Conservation (phyloP, 23 red algal species). For the Chondrus crispus region DNA sequence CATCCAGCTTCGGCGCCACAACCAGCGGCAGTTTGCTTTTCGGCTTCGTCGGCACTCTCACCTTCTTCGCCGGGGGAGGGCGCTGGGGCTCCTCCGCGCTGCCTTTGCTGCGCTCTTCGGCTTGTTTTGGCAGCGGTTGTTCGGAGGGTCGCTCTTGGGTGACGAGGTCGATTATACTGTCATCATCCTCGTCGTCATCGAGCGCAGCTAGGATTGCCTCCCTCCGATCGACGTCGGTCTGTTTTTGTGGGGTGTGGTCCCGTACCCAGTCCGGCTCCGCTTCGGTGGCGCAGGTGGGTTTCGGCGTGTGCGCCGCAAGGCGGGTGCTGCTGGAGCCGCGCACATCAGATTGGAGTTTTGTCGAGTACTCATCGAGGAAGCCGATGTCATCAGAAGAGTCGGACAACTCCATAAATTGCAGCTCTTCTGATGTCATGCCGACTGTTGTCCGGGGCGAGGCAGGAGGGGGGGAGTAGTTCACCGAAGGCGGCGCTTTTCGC, state of each 20-base stretch:
- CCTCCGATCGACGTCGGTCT: neutral
- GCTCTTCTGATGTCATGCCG: too few species aligned
- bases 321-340: neutral
- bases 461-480: too few species aligned
- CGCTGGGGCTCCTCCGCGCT: neutral
- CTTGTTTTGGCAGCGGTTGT: neutral
- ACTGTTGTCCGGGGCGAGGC: too few species aligned
- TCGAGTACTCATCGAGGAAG: neutral
- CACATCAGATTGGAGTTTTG: neutral
- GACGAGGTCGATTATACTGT: slow-evolving; percentile 35
- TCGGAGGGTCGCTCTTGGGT: slow-evolving; percentile 15
- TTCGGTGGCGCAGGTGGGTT: neutral
- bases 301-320: neutral
- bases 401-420: too few species aligned
- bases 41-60: neutral
- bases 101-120: neutral
- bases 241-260: neutral
- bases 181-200: slow-evolving; percentile 41
- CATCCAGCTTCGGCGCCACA: slow-evolving; percentile 45
- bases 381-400: neutral
- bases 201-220: neutral
- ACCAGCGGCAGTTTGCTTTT: slow-evolving; percentile 21
- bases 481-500: too few species aligned
- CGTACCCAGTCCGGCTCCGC: slow-evolving; percentile 45
- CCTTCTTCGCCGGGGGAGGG: neutral